Conservation (phyloP, 2,329 filamentous ascomycete genomes). For the Immersiporthe knoxdaviesiana region DNA sequence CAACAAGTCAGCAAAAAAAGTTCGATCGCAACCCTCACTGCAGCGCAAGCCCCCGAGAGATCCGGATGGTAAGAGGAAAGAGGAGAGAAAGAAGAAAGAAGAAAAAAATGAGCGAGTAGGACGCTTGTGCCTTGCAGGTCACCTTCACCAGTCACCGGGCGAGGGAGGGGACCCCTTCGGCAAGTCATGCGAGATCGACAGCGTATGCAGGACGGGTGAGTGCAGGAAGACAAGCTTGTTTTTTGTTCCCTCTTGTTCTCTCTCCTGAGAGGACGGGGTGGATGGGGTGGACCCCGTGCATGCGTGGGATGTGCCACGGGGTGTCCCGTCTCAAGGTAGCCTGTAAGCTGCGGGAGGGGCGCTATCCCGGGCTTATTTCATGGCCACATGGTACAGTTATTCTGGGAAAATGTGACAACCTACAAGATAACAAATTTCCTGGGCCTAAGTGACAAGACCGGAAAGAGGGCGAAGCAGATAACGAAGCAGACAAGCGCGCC, state of each 20-base stretch:
- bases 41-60: not conserved
- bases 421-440: conserved; percentile 97
- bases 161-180: conserved; percentile 26
- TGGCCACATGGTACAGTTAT: conserved; percentile 27
- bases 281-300: conserved; percentile 24
- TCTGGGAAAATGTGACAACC: conserved; percentile 53
- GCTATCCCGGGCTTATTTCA: conserved; percentile 11
- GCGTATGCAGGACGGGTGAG: conserved; percentile 41
- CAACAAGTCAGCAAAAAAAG: conserved; percentile 24
- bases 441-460: conserved; percentile 76
- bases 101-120: conserved; percentile 13
- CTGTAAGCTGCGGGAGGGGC: conserved; percentile 11
- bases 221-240: conserved; percentile 39
- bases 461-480: conserved; percentile 88
- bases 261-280: conserved; percentile 20
- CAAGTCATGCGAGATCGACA: conserved; percentile 36
- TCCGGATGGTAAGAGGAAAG: not conserved
- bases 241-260: no score
- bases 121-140: conserved; percentile 32
- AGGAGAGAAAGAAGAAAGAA: not conserved
- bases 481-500: conserved; percentile 90
- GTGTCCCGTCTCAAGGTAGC: conserved; percentile 16
- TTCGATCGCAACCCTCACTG: conserved; percentile 9
- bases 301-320: conserved; percentile 24
- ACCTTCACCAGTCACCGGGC: conserved; percentile 34